Evolutionary conservation across 805 yeast species (phyloP).

Genomic region (Suhomyces vadensis): DNA sequence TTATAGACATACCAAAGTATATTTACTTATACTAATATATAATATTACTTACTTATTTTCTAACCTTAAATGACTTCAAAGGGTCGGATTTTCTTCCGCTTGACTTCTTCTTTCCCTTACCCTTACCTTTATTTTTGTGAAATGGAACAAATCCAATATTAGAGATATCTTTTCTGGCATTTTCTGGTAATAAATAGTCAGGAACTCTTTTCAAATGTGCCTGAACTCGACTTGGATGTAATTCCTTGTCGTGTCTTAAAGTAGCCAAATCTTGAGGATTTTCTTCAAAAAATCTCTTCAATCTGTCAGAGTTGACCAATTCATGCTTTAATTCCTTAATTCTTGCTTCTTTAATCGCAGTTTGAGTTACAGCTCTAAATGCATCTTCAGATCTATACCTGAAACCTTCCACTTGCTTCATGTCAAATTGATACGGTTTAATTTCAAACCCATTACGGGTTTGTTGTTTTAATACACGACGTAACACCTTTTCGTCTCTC

Average conservation of each 20-base stretch:
- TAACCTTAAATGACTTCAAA: conserved; percentile 48
- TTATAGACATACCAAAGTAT: conserved; percentile 1
- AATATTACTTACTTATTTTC: conserved; percentile 6
- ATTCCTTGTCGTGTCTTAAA: conserved; percentile 87
- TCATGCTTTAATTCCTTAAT: conserved; percentile 86
- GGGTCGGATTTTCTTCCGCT: conserved; percentile 57
- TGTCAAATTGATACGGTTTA: conserved; percentile 87
- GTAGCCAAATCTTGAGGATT: conserved; percentile 91
- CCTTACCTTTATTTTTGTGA: conserved; percentile 50
- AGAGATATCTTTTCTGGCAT: conserved; percentile 57
- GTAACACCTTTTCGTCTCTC: conserved; percentile 83
- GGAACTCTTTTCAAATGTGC: conserved; percentile 90
- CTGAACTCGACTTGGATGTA: conserved; percentile 81
- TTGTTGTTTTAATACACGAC: conserved; percentile 76
- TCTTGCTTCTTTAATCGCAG: conserved; percentile 90
- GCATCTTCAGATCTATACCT: conserved; percentile 97
- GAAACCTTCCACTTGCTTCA: conserved; percentile 91
- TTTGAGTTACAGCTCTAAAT: conserved; percentile 88
- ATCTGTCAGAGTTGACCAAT: conserved; percentile 81
- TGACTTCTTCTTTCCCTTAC: conserved; percentile 39
- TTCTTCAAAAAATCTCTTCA: conserved; percentile 93
- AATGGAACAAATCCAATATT: conserved; percentile 74
- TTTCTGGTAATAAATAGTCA: conserved; percentile 82
- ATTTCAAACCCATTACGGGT: conserved; percentile 69
- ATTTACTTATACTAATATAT: neutral